Conservation (phyloP, 2,329 filamentous ascomycete species). For the Oidium heveae region DNA sequence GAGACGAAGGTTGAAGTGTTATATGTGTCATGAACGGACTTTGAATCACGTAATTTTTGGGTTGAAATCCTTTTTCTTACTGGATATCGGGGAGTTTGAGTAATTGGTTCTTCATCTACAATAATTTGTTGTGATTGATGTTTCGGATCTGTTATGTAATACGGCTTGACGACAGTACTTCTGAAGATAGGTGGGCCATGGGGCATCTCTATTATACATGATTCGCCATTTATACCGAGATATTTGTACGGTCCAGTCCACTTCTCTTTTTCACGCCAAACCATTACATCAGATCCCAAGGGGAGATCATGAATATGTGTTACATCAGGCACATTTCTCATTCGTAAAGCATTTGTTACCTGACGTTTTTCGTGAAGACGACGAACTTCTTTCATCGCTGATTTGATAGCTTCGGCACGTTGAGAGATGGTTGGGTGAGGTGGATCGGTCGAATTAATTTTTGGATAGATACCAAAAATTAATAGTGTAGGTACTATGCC, state of each 20-base stretch:
- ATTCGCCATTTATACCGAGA: slow-evolving; percentile 1
- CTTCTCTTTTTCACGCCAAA: neutral
- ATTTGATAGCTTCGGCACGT: neutral
- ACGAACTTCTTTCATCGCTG: neutral
- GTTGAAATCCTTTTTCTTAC: neutral
- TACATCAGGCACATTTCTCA: neutral
- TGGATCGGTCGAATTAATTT: neutral
- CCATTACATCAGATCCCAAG: neutral
- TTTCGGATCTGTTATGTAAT: no score
- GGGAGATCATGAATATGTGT: neutral
- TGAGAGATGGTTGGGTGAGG: neutral
- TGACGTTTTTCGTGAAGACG: neutral
- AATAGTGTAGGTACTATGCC: neutral
- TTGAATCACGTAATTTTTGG: neutral
- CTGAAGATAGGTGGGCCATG: neutral
- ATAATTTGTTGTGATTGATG: neutral
- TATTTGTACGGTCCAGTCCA: slow-evolving; percentile 1
- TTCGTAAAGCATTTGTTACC: neutral
- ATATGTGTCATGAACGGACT: neutral
- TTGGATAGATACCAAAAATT: neutral
- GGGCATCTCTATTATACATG: neutral
- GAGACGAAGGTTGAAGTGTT: neutral
- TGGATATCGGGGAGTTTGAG: neutral
- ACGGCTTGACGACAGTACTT: no score
- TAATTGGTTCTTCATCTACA: neutral